Evolutionary conservation across 2,329 filamentous ascomycete species (phyloP).

Genomic region (Monilinia laxa): DNA sequence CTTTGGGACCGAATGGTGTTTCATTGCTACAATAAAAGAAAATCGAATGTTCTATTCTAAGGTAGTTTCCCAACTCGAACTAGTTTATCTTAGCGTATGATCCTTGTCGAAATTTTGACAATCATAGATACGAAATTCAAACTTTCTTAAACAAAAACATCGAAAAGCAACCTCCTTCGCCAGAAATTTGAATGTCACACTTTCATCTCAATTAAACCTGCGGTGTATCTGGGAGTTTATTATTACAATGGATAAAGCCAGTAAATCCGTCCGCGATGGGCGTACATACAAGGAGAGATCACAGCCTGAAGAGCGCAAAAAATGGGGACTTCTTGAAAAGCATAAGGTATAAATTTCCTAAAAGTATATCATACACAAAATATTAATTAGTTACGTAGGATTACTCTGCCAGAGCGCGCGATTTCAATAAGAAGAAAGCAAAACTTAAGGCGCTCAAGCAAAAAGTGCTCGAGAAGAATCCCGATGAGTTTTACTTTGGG

Average conservation of each 20-base stretch:
- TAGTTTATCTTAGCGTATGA: conserved; percentile 19
- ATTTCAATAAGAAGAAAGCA: conserved; percentile 65
- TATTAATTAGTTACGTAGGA: conserved; percentile 47
- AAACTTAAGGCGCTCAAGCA: conserved; percentile 58
- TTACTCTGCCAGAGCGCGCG: conserved; percentile 63
- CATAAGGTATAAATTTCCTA: conserved; percentile 64
- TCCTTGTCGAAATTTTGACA: conserved; percentile 17
- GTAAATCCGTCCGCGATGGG: conserved; percentile 41
- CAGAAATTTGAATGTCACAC: conserved; percentile 11
- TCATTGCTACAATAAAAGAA: neutral
- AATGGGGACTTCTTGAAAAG: conserved; percentile 92
- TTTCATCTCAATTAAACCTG: conserved; percentile 63
- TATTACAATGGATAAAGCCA: conserved; percentile 23
- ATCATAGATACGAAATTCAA: conserved; percentile 1
- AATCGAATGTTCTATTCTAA: conserved; percentile 22
- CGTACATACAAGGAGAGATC: conserved; percentile 88
- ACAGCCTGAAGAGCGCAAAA: conserved; percentile 77
- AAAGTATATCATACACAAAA: neutral
- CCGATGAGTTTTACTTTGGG: conserved; percentile 72
- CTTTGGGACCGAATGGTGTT: neutral
- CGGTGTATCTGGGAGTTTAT: conserved; percentile 39
- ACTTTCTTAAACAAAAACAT: conserved; percentile 5
- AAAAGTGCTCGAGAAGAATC: conserved; percentile 65
- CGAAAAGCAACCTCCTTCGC: conserved; percentile 6
- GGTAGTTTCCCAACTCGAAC: conserved; percentile 17